phyloP scores from a whole-genome alignment of 176 grass and related monocot genomes.

The Triticum monococcum region DNA sequence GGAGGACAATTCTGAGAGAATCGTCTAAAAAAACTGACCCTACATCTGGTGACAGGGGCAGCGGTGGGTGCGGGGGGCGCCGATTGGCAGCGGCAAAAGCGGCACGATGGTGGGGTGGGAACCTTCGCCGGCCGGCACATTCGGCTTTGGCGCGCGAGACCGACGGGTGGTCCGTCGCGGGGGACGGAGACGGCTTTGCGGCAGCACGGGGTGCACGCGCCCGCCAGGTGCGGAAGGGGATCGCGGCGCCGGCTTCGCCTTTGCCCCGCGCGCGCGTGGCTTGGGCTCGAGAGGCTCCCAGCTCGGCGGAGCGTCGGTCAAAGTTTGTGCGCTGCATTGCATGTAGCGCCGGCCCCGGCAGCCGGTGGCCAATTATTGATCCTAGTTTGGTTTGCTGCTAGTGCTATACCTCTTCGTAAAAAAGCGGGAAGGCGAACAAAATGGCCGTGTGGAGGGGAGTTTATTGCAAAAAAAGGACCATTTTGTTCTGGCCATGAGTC shows the following conservation, averaged over 20 bases:
- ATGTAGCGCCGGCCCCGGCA: not conserved
- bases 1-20: too few species aligned
- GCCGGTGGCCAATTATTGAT: not conserved
- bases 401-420: too few species aligned
- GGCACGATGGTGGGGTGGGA: not conserved
- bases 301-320: not conserved
- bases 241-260: not conserved
- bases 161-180: not conserved
- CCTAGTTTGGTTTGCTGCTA: too few species aligned
- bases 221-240: not conserved
- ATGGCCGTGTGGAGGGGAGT: not conserved
- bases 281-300: not conserved
- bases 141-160: not conserved
- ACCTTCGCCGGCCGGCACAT: not conserved
- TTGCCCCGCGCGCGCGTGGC: not conserved
- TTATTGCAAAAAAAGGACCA: not conserved
- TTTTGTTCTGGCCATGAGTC: constrained; percentile 28
- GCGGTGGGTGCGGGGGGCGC: not conserved
- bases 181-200: not conserved
- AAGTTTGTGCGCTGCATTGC: not conserved
- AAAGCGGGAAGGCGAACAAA: not conserved
- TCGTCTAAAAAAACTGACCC: too few species aligned
- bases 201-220: constrained; percentile 8
- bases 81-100: constrained; percentile 16
- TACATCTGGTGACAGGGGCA: too few species aligned